phyloP scores from a whole-genome alignment of 768 basidiomycete genomes.

The Leccinellum albellum region DNA sequence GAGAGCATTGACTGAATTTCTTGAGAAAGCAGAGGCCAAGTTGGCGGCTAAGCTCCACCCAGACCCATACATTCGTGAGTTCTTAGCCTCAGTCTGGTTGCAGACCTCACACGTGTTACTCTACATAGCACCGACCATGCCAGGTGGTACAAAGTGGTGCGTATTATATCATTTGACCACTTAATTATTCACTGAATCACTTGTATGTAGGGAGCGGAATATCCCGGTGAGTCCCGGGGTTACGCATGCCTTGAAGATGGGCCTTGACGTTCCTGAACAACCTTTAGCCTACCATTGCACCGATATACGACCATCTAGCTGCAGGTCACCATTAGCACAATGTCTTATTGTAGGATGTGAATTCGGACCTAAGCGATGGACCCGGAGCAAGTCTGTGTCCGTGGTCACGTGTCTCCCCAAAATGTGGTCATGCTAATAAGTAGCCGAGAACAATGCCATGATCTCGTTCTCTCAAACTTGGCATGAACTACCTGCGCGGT shows the following conservation, averaged over 20 bases:
- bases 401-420: constrained; percentile 23
- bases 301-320: constrained; percentile 59
- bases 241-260: background rate
- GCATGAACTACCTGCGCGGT: constrained; percentile 86
- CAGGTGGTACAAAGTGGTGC: constrained; percentile 95
- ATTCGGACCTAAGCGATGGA: too few species aligned
- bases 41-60: constrained; percentile 72
- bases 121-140: constrained; percentile 65
- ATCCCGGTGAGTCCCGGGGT: constrained; percentile 54
- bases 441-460: background rate
- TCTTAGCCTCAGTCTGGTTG: background rate
- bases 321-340: constrained; percentile 29
- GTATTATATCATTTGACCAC: constrained; percentile 26
- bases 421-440: background rate
- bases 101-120: constrained; percentile 2
- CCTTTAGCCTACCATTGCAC: constrained; percentile 55
- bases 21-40: constrained; percentile 76
- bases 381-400: too few species aligned
- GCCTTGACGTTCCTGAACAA: background rate
- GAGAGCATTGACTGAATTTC: constrained; percentile 68
- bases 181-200: background rate
- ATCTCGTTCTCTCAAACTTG: background rate
- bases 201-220: constrained; percentile 70
- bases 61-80: constrained; percentile 91
- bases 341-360: too few species aligned